Conservation (phyloP, 2,329 filamentous ascomycete genomes). For the Mariannaea sp. region DNA sequence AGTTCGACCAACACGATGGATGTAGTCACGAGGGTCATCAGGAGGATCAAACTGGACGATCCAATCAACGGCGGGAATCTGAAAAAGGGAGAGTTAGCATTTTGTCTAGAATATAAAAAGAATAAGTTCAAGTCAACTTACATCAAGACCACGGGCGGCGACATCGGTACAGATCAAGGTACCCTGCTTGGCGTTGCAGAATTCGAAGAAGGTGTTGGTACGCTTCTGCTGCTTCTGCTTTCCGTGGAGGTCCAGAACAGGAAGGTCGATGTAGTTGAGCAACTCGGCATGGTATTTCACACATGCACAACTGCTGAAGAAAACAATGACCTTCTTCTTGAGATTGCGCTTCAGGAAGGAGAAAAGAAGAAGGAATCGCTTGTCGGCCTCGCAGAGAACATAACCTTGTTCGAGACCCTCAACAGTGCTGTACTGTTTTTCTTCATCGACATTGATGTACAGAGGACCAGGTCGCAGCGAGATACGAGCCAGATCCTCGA, state of each 20-base stretch:
- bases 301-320: constrained; percentile 89
- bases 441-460: constrained; percentile 95
- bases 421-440: constrained; percentile 88
- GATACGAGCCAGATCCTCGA: constrained; percentile 93
- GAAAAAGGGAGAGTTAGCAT: constrained; percentile 19
- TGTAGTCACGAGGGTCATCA: constrained; percentile 88
- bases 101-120: background rate
- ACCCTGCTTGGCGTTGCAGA: constrained; percentile 75
- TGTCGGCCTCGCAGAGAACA: constrained; percentile 89
- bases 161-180: constrained; percentile 97
- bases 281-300: constrained; percentile 96
- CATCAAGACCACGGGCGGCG: constrained; percentile 89
- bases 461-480: constrained; percentile 88
- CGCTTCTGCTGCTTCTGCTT: constrained; percentile 99
- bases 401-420: constrained; percentile 96
- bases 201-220: constrained; percentile 99
- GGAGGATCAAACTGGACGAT: constrained; percentile 96
- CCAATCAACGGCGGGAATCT: constrained; percentile 94
- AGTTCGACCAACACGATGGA: constrained; percentile 94
- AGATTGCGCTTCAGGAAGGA: constrained; percentile 88
- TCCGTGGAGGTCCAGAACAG: constrained; percentile 83
- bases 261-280: constrained; percentile 96
- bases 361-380: constrained; percentile 91
- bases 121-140: constrained; percentile 45
- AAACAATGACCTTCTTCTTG: constrained; percentile 98